Evolutionary conservation across 2,329 filamentous ascomycete species (phyloP).

Genomic region (Diaporthe humulicola): DNA sequence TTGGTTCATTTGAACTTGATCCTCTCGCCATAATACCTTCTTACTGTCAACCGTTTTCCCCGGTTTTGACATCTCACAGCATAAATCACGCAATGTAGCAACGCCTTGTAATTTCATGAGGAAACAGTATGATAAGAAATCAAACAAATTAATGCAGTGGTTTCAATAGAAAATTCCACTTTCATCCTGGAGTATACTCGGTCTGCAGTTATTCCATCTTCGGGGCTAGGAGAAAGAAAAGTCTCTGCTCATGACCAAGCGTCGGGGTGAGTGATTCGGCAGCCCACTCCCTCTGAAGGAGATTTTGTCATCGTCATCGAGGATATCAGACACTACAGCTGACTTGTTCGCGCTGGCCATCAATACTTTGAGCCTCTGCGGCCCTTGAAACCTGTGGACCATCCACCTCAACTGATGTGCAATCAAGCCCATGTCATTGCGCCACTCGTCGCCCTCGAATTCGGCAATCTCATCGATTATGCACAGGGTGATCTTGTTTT

Average conservation of each 20-base stretch:
- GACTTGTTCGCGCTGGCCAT: conserved; percentile 30
- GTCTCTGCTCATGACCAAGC: not conserved
- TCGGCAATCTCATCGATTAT: conserved; percentile 28
- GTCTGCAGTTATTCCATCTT: not conserved
- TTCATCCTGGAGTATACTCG: not conserved
- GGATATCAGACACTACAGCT: not conserved
- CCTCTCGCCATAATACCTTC: too few relatives aligned
- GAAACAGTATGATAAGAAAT: not conserved
- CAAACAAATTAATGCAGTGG: too few relatives aligned
- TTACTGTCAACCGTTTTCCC: too few relatives aligned
- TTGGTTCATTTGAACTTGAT: too few relatives aligned
- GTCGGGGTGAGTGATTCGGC: conserved; percentile 1
- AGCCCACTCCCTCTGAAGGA: conserved; percentile 8
- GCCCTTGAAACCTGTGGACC: not conserved
- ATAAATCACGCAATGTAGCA: too few relatives aligned
- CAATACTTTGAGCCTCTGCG: conserved; percentile 24
- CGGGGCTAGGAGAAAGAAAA: not conserved
- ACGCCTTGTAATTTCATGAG: too few relatives aligned
- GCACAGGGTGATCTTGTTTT: conserved; percentile 6
- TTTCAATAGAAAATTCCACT: too few relatives aligned
- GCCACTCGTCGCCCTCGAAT: conserved; percentile 21
- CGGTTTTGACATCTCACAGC: too few relatives aligned
- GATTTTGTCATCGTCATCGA: not conserved
- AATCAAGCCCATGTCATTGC: not conserved
- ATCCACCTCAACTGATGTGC: conserved; percentile 15